Evolutionary conservation across 805 yeast genomes (phyloP).

Genomic region (Yueomyces sinensis): DNA sequence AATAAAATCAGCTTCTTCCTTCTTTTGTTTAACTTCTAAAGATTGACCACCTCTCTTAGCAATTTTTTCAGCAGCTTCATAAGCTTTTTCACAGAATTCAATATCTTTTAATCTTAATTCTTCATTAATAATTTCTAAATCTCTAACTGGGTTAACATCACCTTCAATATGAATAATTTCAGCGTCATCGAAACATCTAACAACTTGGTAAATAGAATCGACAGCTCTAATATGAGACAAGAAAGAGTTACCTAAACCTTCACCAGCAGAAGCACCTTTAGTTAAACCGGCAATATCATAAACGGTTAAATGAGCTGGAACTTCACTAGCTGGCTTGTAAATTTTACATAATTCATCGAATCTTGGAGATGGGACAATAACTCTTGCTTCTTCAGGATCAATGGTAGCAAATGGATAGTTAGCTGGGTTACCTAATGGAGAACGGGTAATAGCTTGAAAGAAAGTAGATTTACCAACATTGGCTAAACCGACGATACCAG

Average conservation of each 20-base stretch:
- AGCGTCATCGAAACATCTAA: slow-evolving; percentile 94
- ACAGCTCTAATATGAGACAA: slow-evolving; percentile 94
- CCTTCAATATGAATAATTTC: slow-evolving; percentile 96
- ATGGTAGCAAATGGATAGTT: slow-evolving; percentile 78
- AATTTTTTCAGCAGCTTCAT: slow-evolving; percentile 64
- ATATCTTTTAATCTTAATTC: slow-evolving; percentile 95
- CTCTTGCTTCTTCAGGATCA: slow-evolving; percentile 97
- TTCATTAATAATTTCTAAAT: slow-evolving; percentile 78
- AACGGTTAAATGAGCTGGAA: slow-evolving; percentile 86
- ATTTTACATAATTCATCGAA: slow-evolving; percentile 62
- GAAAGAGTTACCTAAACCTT: slow-evolving; percentile 96
- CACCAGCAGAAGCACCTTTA: slow-evolving; percentile 93
- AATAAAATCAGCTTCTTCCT: slow-evolving; percentile 69
- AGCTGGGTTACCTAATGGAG: slow-evolving; percentile 58
- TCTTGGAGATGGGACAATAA: slow-evolving; percentile 82
- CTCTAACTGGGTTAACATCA: slow-evolving; percentile 91
- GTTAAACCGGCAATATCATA: slow-evolving; percentile 98
- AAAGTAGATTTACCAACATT: slow-evolving; percentile 73
- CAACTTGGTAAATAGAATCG: slow-evolving; percentile 96
- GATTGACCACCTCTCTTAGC: slow-evolving; percentile 83
- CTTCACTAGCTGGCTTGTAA: slow-evolving; percentile 73
- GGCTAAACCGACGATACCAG: slow-evolving; percentile 74
- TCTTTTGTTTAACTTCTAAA: slow-evolving; percentile 77
- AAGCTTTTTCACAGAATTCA: slow-evolving; percentile 80
- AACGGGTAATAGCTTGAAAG: slow-evolving; percentile 69